Evolutionary conservation across 257 asterid species (phyloP).

Genomic region (Nicotiana otophora): DNA sequence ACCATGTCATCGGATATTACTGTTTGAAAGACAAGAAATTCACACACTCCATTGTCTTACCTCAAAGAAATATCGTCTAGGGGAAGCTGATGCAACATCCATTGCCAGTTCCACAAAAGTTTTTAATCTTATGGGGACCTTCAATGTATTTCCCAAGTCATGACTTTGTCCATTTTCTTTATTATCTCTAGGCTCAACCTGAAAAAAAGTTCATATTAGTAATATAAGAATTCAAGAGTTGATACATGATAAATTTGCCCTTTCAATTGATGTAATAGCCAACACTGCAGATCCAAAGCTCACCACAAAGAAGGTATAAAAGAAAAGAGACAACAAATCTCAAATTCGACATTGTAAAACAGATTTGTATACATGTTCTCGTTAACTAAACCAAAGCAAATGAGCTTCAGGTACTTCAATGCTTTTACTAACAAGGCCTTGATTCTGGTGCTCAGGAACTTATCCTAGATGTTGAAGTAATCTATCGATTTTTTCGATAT

Average conservation of each 20-base stretch:
- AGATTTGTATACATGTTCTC: not conserved
- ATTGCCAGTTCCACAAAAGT: constrained; percentile 73
- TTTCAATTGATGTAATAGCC: not conserved
- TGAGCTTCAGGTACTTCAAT: not conserved
- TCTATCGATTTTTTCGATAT: not conserved
- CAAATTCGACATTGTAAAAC: not conserved
- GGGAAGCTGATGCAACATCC: constrained; percentile 95
- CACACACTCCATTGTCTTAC: constrained; percentile 29
- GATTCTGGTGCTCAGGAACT: not conserved
- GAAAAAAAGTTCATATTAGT: constrained; percentile 18
- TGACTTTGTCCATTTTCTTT: constrained; percentile 22
- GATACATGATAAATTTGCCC: not conserved
- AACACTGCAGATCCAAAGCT: not conserved
- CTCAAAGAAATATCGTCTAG: constrained; percentile 92
- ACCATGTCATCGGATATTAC: not conserved
- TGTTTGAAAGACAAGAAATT: not conserved
- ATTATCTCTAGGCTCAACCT: constrained; percentile 52
- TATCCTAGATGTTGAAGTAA: not conserved
- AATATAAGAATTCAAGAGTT: not conserved
- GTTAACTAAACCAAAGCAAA: not conserved
- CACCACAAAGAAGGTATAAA: not conserved
- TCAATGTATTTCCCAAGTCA: constrained; percentile 15
- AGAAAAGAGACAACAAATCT: not conserved
- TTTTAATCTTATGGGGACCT: constrained; percentile 58
- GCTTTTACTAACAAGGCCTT: not conserved